These are phyloP conservation scores for Rhododendron mucronatum DNA, from an alignment of 148 eudicot species.

Conservation along the genomic window DNA sequence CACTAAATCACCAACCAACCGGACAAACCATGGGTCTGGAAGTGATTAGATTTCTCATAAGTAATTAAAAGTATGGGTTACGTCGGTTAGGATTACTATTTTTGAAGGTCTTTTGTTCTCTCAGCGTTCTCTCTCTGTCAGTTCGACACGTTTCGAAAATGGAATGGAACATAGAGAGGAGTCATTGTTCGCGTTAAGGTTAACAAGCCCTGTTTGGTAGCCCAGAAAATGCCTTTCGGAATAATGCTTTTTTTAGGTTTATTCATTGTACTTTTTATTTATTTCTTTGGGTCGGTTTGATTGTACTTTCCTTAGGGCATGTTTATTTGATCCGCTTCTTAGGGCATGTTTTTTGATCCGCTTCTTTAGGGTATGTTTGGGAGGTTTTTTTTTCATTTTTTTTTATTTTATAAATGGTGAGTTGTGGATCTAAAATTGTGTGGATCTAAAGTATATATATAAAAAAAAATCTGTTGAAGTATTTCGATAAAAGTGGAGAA, in stretches of 20 bases:
- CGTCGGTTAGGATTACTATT: not conserved
- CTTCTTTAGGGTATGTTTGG: not conserved
- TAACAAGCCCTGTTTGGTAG: not conserved
- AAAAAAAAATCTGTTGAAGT: not conserved
- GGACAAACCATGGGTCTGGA: not conserved
- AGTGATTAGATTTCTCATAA: not conserved
- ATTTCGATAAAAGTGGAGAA: not conserved
- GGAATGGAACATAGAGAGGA: not conserved
- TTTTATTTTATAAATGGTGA: not conserved
- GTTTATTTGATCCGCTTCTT: not conserved
- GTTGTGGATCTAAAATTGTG: not conserved
- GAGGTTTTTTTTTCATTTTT: not conserved
- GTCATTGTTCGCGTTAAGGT: not conserved
- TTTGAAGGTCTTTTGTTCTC: not conserved
- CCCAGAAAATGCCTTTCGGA: not conserved
- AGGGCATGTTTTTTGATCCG: not conserved
- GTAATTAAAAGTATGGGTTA: not conserved
- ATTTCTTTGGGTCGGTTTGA: not conserved
- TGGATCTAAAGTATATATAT: not conserved
- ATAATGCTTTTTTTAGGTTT: not conserved
- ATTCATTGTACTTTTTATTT: not conserved
- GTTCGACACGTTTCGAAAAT: not conserved
- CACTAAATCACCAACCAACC: no score
- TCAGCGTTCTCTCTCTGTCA: not conserved
- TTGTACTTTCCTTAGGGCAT: not conserved